Percentiles rank a stretch among this genome's conserved stretches.
These are phyloP conservation scores for Alternaria brassicae DNA, from an alignment of 2,329 filamentous ascomycete genomes.

Conservation along the genomic window DNA sequence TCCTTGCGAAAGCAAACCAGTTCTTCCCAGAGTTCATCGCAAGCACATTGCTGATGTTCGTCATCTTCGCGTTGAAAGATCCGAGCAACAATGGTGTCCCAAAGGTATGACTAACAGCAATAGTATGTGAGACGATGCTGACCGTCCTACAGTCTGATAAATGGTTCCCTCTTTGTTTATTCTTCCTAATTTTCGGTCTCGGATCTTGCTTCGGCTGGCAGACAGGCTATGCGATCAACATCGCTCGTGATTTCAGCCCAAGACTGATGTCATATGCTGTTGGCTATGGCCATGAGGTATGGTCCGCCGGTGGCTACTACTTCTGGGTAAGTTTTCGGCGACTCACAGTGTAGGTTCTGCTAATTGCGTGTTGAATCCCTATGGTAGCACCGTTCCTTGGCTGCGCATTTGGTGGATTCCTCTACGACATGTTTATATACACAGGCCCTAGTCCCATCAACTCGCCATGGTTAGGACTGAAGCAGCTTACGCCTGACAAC, in stretches of 20 bases:
- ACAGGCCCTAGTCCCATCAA: slow-evolving; percentile 75
- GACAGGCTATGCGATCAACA: slow-evolving; percentile 77
- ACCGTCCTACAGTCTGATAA: slow-evolving; percentile 31
- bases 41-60: slow-evolving; percentile 71
- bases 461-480: slow-evolving; percentile 69
- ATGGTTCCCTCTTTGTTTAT: slow-evolving; percentile 63
- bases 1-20: slow-evolving; percentile 70
- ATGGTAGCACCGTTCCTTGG: slow-evolving; percentile 75
- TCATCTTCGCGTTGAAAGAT: slow-evolving; percentile 74
- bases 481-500: slow-evolving; percentile 52
- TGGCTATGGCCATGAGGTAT: slow-evolving; percentile 72
- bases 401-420: slow-evolving; percentile 39
- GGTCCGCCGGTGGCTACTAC: slow-evolving; percentile 72
- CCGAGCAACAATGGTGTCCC: slow-evolving; percentile 51
- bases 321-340: slow-evolving; percentile 65
- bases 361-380: slow-evolving; percentile 61
- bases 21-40: slow-evolving; percentile 77
- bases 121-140: neutral
- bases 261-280: slow-evolving; percentile 70
- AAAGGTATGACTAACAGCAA: slow-evolving; percentile 23
- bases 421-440: slow-evolving; percentile 60
- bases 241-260: slow-evolving; percentile 75
- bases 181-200: slow-evolving; percentile 77
- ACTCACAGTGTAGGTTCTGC: neutral
- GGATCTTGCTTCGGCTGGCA: slow-evolving; percentile 78